These are phyloP conservation scores for Keithomyces neogunnii DNA, from an alignment of 2,329 filamentous ascomycete genomes.

Conservation along the genomic window DNA sequence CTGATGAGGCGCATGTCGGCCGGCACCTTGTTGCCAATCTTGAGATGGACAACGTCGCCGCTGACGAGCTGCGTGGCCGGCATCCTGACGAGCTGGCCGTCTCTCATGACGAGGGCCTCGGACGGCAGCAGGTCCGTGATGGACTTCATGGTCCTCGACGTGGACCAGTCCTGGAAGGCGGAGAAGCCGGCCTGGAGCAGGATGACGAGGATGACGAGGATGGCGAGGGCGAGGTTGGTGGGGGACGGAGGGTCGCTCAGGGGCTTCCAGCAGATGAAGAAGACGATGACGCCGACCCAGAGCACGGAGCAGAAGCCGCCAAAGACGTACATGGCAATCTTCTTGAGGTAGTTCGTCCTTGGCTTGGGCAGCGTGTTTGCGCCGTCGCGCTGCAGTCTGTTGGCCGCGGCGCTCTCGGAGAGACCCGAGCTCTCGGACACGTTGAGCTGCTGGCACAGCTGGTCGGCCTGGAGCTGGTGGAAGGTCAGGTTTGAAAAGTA, in stretches of 20 bases:
- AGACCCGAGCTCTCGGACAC: slow-evolving; percentile 26
- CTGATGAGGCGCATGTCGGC: slow-evolving; percentile 35
- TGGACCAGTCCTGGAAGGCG: slow-evolving; percentile 40
- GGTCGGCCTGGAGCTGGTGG: slow-evolving; percentile 25
- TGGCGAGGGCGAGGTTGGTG: slow-evolving; percentile 35
- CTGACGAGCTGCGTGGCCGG: slow-evolving; percentile 33
- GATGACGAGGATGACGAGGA: slow-evolving; percentile 39
- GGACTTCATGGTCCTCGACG: slow-evolving; percentile 35
- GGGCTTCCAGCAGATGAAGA: slow-evolving; percentile 40
- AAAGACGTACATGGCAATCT: slow-evolving; percentile 33
- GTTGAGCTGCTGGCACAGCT: slow-evolving; percentile 31
- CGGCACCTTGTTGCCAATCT: slow-evolving; percentile 39
- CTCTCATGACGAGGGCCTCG: slow-evolving; percentile 33
- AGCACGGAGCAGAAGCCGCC: slow-evolving; percentile 39
- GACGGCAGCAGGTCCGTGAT: slow-evolving; percentile 36
- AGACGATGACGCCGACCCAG: slow-evolving; percentile 37
- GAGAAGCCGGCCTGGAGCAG: slow-evolving; percentile 36
- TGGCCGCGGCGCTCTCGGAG: slow-evolving; percentile 22
- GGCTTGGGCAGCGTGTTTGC: slow-evolving; percentile 31
- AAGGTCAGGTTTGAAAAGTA: slow-evolving; percentile 33
- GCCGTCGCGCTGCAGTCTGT: slow-evolving; percentile 30
- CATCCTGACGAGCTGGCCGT: slow-evolving; percentile 31
- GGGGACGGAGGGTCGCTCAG: slow-evolving; percentile 33
- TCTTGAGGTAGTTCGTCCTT: slow-evolving; percentile 33
- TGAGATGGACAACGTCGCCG: slow-evolving; percentile 37